A percentile compares a stretch with the other conserved stretches of the same genome.
Evolutionary conservation across 176 grass and related monocot genomes (phyloP).

Genomic region (Dendrocalamus sinicus): DNA sequence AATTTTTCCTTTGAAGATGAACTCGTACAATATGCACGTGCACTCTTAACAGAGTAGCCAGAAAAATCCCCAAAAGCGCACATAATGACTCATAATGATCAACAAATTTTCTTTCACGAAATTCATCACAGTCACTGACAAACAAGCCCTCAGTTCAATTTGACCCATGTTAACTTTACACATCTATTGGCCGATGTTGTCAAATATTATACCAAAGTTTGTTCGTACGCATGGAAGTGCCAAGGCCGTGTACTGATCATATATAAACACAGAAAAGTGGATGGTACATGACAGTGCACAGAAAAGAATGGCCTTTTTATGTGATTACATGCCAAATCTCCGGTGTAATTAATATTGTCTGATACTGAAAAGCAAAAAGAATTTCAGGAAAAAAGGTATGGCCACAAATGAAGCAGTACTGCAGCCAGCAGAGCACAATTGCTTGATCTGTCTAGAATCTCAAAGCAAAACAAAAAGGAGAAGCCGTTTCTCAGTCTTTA

Average conservation of each 20-base stretch:
- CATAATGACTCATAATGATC: not conserved
- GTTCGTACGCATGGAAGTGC: not conserved
- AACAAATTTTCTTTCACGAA: not conserved
- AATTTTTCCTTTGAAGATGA: not conserved
- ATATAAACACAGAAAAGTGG: not conserved
- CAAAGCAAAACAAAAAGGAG: constrained; percentile 18
- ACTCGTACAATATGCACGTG: not conserved
- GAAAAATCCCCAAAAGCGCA: not conserved
- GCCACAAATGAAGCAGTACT: constrained; percentile 28
- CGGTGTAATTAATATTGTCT: constrained; percentile 24
- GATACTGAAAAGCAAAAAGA: constrained; percentile 21
- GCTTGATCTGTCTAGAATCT: not conserved
- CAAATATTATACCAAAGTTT: not conserved
- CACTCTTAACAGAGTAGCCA: not conserved
- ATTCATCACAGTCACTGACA: not conserved
- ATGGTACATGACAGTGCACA: not conserved
- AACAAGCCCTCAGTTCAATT: not conserved
- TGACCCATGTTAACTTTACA: not conserved
- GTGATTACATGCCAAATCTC: not conserved
- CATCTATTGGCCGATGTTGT: not conserved
- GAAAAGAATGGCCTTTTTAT: not conserved
- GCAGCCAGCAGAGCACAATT: not conserved
- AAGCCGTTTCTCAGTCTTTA: not conserved
- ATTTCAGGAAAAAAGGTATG: constrained; percentile 26
- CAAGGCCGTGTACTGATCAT: not conserved